Conservation (phyloP, 495 filamentous ascomycete genomes). For the Chaetomium cochliodes region DNA sequence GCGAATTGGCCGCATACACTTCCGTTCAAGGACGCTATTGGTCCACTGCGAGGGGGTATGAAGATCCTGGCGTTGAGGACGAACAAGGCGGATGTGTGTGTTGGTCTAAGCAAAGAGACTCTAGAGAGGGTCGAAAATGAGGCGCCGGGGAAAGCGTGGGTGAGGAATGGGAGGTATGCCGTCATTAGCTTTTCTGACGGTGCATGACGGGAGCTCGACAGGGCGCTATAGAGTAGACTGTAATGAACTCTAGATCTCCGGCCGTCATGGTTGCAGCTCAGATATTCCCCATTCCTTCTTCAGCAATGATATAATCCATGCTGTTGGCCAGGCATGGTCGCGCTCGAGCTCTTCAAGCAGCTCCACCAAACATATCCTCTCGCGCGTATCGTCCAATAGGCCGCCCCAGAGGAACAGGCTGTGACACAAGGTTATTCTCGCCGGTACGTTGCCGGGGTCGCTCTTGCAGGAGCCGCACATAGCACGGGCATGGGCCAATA, state of each 20-base stretch:
- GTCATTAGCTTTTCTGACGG: constrained; percentile 9
- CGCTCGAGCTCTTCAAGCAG: constrained; percentile 5
- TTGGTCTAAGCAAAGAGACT: not conserved
- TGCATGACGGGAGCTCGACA: not conserved
- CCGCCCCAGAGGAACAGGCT: constrained; percentile 5
- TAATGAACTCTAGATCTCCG: too few relatives aligned
- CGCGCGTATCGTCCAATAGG: not conserved
- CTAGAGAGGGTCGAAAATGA: not conserved
- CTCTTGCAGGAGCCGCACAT: constrained; percentile 4
- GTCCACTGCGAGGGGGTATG: not conserved
- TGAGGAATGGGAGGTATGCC: constrained; percentile 3
- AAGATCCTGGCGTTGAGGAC: constrained; percentile 6
- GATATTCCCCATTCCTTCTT: not conserved
- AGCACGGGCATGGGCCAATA: not conserved
- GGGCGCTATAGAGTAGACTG: too few relatives aligned
- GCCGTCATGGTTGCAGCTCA: not conserved
- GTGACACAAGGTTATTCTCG: constrained; percentile 7
- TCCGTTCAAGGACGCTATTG: not conserved
- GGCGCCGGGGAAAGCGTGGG: not conserved
- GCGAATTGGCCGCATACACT: constrained; percentile 5
- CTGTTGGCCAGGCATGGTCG: constrained; percentile 6
- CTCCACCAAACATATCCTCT: constrained; percentile 1
- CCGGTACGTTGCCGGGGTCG: not conserved
- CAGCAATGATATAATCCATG: constrained; percentile 4
- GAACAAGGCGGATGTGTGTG: constrained; percentile 5